These are phyloP conservation scores for Phytophthora multivora DNA, from an alignment of 352 stramenopile species.

Conservation along the genomic window DNA sequence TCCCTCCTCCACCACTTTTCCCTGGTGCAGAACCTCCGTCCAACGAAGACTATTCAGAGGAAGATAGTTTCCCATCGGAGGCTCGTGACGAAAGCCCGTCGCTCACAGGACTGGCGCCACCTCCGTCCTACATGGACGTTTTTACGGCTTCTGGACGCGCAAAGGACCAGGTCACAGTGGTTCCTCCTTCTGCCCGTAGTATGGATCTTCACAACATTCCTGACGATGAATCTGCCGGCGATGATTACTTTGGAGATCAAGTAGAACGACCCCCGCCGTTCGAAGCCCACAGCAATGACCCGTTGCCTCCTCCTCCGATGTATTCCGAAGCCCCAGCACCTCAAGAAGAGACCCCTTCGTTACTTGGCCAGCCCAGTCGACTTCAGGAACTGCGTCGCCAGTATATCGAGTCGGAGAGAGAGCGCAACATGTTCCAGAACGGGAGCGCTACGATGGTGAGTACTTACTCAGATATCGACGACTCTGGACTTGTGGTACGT, in stretches of 20 bases:
- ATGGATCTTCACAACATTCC: slow-evolving; percentile 30
- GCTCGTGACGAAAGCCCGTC: slow-evolving; percentile 29
- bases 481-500: slow-evolving; percentile 62
- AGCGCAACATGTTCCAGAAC: slow-evolving; percentile 48
- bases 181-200: slow-evolving; percentile 25
- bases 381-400: slow-evolving; percentile 65
- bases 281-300: slow-evolving; percentile 24
- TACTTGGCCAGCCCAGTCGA: slow-evolving; percentile 35
- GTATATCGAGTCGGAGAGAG: slow-evolving; percentile 72
- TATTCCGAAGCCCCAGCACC: slow-evolving; percentile 21
- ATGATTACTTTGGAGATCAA: slow-evolving; percentile 23
- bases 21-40: slow-evolving; percentile 9
- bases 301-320: slow-evolving; percentile 19
- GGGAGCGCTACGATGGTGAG: slow-evolving; percentile 48
- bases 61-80: slow-evolving; percentile 41
- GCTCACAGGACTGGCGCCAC: slow-evolving; percentile 40
- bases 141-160: slow-evolving; percentile 51
- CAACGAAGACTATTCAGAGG: slow-evolving; percentile 29
- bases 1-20: slow-evolving; percentile 33
- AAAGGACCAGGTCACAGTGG: slow-evolving; percentile 21
- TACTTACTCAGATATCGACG: slow-evolving; percentile 74
- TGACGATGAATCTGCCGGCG: slow-evolving; percentile 26
- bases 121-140: slow-evolving; percentile 58
- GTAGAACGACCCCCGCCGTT: slow-evolving; percentile 36
- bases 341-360: slow-evolving; percentile 17